Evolutionary conservation across 2,329 filamentous ascomycete species (phyloP).

Genomic region (Aspergillus aculeatus): DNA sequence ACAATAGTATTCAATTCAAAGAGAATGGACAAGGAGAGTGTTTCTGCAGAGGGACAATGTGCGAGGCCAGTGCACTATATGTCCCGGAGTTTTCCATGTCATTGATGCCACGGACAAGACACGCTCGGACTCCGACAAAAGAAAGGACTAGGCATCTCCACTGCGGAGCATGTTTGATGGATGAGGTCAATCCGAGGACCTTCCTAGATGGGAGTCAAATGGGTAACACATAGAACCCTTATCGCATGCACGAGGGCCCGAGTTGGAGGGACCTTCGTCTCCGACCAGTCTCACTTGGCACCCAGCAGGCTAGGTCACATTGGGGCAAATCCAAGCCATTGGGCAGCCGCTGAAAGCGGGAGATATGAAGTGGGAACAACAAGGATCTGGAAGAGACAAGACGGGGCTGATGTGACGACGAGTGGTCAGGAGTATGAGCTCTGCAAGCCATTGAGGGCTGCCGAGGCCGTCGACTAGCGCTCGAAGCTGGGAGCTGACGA

Average conservation of each 20-base stretch:
- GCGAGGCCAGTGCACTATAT: neutral
- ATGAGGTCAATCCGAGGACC: slow-evolving; percentile 3
- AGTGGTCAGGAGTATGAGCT: slow-evolving; percentile 3
- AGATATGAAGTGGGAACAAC: neutral
- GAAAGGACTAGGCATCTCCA: neutral
- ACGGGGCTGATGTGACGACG: neutral
- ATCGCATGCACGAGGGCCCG: neutral
- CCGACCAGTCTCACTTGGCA: slow-evolving; percentile 4
- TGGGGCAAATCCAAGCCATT: neutral
- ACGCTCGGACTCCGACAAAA: neutral
- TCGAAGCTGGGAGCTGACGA: slow-evolving; percentile 1
- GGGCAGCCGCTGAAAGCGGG: neutral
- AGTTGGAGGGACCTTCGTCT: neutral
- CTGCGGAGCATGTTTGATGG: slow-evolving; percentile 1
- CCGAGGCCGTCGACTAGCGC: neutral
- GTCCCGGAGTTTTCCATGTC: neutral
- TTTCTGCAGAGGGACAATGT: neutral
- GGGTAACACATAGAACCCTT: slow-evolving; percentile 2
- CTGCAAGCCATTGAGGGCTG: slow-evolving; percentile 2
- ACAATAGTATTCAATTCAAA: neutral
- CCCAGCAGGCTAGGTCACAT: slow-evolving; percentile 6
- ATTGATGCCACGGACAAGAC: neutral
- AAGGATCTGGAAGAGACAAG: slow-evolving; percentile 1
- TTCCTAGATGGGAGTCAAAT: slow-evolving; percentile 4
- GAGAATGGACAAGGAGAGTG: neutral